Percentiles rank a stretch among this genome's conserved stretches.
phyloP scores from a whole-genome alignment of 2,329 filamentous ascomycete genomes.

The Talaromyces sp. region DNA sequence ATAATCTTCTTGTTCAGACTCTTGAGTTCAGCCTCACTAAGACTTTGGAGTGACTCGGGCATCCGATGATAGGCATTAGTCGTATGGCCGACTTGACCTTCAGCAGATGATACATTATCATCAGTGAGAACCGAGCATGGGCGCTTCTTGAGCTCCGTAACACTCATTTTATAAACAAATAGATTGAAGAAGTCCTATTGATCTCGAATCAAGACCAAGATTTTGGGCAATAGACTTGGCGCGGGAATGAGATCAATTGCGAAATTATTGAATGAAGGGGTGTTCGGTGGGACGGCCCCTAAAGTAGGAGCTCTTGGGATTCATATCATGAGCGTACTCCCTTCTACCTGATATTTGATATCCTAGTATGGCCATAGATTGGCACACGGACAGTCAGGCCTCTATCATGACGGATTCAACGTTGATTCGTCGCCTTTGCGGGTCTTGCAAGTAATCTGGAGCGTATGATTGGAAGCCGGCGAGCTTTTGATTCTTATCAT shows the following conservation, averaged over 20 bases:
- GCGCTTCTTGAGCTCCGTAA: constrained; percentile 24
- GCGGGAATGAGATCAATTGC: neutral
- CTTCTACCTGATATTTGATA: neutral
- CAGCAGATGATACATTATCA: constrained; percentile 25
- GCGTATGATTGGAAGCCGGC: neutral
- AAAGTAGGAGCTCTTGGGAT: neutral
- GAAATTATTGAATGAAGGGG: constrained; percentile 4
- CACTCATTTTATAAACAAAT: neutral
- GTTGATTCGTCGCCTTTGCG: no score
- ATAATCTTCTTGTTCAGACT: constrained; percentile 27
- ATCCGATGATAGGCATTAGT: constrained; percentile 21
- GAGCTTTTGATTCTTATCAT: neutral
- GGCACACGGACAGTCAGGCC: neutral
- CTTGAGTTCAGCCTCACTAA: constrained; percentile 26
- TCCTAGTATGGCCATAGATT: neutral
- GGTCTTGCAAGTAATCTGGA: neutral
- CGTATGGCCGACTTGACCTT: constrained; percentile 24
- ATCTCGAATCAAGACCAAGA: neutral
- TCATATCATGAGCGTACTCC: neutral
- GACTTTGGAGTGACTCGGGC: constrained; percentile 28
- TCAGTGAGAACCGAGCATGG: constrained; percentile 6
- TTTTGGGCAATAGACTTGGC: neutral
- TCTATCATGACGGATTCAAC: neutral
- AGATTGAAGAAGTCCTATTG: neutral
- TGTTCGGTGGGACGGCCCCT: neutral